phyloP scores from a whole-genome alignment of 768 basidiomycete species.

The Strobilomyces dryophilus region DNA sequence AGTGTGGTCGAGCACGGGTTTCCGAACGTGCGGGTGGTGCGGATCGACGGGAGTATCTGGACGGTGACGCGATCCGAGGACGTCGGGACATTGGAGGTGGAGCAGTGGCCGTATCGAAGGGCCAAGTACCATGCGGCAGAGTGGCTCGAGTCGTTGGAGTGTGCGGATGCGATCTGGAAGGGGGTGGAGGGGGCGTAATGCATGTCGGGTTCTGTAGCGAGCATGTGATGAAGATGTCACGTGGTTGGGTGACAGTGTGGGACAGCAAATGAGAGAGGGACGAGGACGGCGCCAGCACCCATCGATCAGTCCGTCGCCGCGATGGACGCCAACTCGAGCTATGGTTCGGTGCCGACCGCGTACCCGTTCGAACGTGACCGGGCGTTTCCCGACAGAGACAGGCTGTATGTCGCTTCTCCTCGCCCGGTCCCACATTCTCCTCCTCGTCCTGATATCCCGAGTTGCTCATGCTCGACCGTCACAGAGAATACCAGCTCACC shows the following conservation, averaged over 20 bases:
- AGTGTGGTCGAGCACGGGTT: conserved; percentile 56
- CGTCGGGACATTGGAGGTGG: conserved; percentile 39
- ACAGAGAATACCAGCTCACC: conserved; percentile 79
- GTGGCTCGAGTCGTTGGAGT: conserved; percentile 65
- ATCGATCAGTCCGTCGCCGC: not conserved
- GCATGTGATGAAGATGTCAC: conserved; percentile 7
- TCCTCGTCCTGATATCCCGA: too few species aligned
- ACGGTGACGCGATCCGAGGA: conserved; percentile 36
- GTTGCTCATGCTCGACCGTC: conserved; percentile 6
- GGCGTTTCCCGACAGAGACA: conserved; percentile 31
- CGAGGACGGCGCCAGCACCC: not conserved
- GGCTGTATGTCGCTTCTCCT: conserved; percentile 26
- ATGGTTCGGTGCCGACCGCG: conserved; percentile 22
- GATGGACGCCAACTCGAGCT: conserved; percentile 27
- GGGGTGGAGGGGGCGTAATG: conserved; percentile 12
- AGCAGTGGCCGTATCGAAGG: conserved; percentile 54
- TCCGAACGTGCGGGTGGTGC: conserved; percentile 54
- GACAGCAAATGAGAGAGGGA: not conserved
- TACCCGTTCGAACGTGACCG: conserved; percentile 30
- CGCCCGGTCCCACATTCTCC: conserved; percentile 11
- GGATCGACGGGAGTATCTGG: conserved; percentile 52
- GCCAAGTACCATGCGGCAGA: conserved; percentile 50
- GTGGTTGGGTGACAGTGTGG: conserved; percentile 14
- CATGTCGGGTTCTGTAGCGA: not conserved
- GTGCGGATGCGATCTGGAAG: conserved; percentile 47